Conservation (phyloP, 2,329 filamentous ascomycete genomes). For the Verticillium albo-atrum region DNA sequence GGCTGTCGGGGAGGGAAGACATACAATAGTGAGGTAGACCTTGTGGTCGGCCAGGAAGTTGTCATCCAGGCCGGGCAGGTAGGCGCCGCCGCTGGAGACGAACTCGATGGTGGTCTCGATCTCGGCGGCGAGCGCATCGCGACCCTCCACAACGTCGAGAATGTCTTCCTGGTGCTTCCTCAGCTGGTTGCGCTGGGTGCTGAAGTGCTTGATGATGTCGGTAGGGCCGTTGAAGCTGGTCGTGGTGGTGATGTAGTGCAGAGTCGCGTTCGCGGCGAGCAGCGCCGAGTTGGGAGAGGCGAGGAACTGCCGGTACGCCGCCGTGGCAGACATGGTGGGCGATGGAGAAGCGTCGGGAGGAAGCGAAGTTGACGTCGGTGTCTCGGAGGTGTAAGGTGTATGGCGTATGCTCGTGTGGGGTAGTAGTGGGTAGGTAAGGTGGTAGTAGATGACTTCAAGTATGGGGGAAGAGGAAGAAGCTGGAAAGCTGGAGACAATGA, state of each 20-base stretch:
- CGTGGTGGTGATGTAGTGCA: slow-evolving; percentile 89
- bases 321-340: slow-evolving; percentile 28
- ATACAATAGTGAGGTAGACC: slow-evolving; percentile 76
- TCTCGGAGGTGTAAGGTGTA: not conserved
- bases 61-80: slow-evolving; percentile 85
- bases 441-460: not conserved
- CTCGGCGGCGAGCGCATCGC: slow-evolving; percentile 68
- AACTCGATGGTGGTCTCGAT: slow-evolving; percentile 83
- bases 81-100: slow-evolving; percentile 72
- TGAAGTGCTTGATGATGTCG: slow-evolving; percentile 80
- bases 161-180: slow-evolving; percentile 80
- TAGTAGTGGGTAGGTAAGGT: not conserved
- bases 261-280: slow-evolving; percentile 60
- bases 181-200: slow-evolving; percentile 65
- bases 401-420: not conserved
- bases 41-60: slow-evolving; percentile 85
- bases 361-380: slow-evolving; percentile 2
- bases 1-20: no score
- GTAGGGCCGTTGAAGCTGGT: slow-evolving; percentile 66
- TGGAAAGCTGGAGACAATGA: not conserved
- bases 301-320: slow-evolving; percentile 68
- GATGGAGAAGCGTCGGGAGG: slow-evolving; percentile 3
- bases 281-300: slow-evolving; percentile 59
- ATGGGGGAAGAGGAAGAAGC: not conserved
- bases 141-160: slow-evolving; percentile 68